Evolutionary conservation across 2,329 filamentous ascomycete species (phyloP).

Genomic region (Colletotrichum camelliae): DNA sequence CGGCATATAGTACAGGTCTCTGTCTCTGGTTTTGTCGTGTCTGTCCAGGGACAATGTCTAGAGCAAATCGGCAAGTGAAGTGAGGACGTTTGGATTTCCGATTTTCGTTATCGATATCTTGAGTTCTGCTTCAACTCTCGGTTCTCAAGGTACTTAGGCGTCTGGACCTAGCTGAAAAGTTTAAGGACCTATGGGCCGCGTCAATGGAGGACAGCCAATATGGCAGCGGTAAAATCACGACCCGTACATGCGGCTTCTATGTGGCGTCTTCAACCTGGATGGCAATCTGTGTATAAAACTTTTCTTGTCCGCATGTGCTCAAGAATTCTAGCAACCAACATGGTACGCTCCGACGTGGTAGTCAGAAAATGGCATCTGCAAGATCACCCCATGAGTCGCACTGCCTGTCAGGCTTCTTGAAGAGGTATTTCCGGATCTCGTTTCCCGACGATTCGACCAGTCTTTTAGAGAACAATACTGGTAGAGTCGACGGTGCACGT

Average conservation of each 20-base stretch:
- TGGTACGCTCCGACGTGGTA: neutral
- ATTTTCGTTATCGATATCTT: neutral
- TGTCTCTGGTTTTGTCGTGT: neutral
- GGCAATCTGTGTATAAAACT: neutral
- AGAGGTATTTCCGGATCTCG: neutral
- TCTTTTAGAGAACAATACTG: neutral
- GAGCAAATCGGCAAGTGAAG: neutral
- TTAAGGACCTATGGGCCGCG: no score
- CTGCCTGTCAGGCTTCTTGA: neutral
- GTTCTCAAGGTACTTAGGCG: neutral
- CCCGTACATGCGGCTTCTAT: neutral
- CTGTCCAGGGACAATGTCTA: neutral
- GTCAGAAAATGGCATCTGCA: neutral
- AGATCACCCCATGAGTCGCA: neutral
- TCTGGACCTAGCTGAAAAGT: neutral
- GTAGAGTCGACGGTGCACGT: neutral
- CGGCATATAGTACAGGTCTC: neutral
- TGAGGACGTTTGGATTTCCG: neutral
- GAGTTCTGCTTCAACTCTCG: neutral
- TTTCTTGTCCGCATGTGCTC: neutral
- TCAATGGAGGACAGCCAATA: neutral
- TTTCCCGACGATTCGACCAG: neutral
- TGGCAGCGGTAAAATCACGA: rapidly evolving
- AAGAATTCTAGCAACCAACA: neutral
- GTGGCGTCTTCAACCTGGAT: neutral